A percentile compares a stretch with the other conserved stretches of the same genome.
These are phyloP conservation scores for Fusarium succisae DNA, from an alignment of 2,329 filamentous ascomycete genomes.

Conservation along the genomic window DNA sequence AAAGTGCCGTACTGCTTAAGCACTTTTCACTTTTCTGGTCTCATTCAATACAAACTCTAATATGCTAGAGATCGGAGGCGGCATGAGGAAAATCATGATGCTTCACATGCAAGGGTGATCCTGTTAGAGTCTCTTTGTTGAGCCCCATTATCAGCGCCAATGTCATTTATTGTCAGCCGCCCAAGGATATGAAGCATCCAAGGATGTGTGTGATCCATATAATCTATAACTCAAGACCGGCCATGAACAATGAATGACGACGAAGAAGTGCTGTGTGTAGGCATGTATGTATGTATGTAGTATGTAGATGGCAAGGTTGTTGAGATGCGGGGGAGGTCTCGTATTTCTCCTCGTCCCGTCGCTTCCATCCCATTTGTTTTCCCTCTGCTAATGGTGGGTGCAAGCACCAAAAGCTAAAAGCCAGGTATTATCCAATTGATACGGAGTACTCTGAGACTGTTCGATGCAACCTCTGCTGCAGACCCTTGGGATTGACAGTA, in stretches of 20 bases:
- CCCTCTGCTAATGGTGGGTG: neutral
- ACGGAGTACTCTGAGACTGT: neutral
- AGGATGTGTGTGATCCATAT: neutral
- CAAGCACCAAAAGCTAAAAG: conserved; percentile 14
- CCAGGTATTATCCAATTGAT: neutral
- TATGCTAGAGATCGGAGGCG: neutral
- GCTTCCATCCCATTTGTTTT: neutral
- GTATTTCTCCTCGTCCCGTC: neutral
- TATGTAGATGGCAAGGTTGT: neutral
- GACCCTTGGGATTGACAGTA: conserved; percentile 4
- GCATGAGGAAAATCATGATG: neutral
- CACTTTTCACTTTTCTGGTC: neutral
- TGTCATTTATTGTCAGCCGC: neutral
- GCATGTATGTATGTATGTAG: neutral
- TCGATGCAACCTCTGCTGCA: neutral
- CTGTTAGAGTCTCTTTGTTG: conserved; percentile 11
- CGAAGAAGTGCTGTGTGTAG: neutral
- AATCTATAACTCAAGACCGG: neutral
- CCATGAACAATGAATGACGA: conserved; percentile 26
- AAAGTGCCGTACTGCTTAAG: neutral
- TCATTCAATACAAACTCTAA: neutral
- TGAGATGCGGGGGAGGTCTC: conserved; percentile 3
- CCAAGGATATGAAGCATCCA: neutral
- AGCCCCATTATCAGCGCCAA: neutral
- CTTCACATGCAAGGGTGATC: conserved; percentile 18